Conservation (phyloP, 2,329 filamentous ascomycete species). For the Ceratocystiopsis minuta region DNA sequence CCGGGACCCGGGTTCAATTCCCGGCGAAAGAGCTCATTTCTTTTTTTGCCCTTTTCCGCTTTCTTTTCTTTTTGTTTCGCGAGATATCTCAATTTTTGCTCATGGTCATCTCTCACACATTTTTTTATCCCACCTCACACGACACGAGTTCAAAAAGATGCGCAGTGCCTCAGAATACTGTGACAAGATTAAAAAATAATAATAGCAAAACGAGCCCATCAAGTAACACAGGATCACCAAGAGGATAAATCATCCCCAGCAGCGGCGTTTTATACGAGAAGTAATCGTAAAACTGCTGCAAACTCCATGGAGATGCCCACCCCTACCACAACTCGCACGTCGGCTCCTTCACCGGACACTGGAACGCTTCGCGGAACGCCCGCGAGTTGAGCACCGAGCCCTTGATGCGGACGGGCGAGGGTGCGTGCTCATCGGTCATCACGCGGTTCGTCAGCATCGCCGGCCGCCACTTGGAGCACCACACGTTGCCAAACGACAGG, state of each 20-base stretch:
- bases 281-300: too few relatives aligned
- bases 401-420: slow-evolving; percentile 39
- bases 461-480: slow-evolving; percentile 46
- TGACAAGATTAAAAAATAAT: too few relatives aligned
- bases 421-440: slow-evolving; percentile 47
- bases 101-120: background rate
- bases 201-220: too few relatives aligned
- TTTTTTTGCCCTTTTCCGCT: background rate
- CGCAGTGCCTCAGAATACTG: too few relatives aligned
- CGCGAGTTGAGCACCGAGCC: slow-evolving; percentile 50
- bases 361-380: slow-evolving; percentile 49
- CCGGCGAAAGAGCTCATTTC: slow-evolving; percentile 6
- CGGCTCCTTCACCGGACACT: slow-evolving; percentile 46
- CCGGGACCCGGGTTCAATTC: slow-evolving; percentile 10
- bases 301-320: slow-evolving; percentile 12
- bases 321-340: slow-evolving; percentile 50
- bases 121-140: too few relatives aligned
- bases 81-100: background rate
- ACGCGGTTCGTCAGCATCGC: slow-evolving; percentile 38
- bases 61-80: background rate
- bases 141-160: too few relatives aligned
- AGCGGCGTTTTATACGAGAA: too few relatives aligned
- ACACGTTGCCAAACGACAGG: slow-evolving; percentile 43
- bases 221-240: too few relatives aligned
- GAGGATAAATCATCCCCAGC: too few relatives aligned